Conservation (phyloP, 2,329 filamentous ascomycete genomes). For the Ophiostoma piceae region DNA sequence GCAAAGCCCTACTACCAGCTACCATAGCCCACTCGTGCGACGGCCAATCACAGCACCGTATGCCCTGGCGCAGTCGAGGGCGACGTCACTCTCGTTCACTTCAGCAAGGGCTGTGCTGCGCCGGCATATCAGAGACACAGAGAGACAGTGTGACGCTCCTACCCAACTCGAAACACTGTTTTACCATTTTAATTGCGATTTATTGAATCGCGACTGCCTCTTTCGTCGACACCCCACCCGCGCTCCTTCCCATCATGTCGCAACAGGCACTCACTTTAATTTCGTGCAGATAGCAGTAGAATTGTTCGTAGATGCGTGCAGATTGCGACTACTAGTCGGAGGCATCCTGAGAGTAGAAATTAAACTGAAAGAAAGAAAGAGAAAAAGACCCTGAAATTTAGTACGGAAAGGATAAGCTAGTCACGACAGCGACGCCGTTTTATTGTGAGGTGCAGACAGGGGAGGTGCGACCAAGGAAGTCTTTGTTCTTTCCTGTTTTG, state of each 20-base stretch:
- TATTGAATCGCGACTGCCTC: slow-evolving; percentile 1
- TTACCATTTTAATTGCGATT: neutral
- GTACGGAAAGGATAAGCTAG: neutral
- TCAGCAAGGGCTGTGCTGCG: slow-evolving; percentile 8
- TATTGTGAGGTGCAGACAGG: slow-evolving; percentile 6
- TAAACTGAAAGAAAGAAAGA: neutral
- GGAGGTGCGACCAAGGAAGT: slow-evolving; percentile 8
- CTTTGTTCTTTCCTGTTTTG: slow-evolving; percentile 11
- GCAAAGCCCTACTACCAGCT: slow-evolving; percentile 3
- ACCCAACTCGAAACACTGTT: neutral
- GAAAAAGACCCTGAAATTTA: neutral
- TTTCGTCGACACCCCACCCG: neutral
- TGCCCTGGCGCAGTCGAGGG: neutral
- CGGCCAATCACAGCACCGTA: neutral
- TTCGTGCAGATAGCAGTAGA: neutral
- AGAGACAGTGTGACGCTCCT: neutral
- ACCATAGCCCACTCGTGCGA: slow-evolving; percentile 1
- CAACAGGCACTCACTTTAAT: neutral
- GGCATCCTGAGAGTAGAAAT: neutral
- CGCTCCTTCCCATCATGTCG: neutral
- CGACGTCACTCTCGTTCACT: neutral
- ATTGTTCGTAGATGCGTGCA: neutral
- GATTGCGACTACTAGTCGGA: neutral
- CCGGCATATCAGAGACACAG: neutral
- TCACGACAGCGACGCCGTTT: slow-evolving; percentile 4